phyloP scores from a whole-genome alignment of 2,329 filamentous ascomycete species.

The Colletotrichum tanaceti region DNA sequence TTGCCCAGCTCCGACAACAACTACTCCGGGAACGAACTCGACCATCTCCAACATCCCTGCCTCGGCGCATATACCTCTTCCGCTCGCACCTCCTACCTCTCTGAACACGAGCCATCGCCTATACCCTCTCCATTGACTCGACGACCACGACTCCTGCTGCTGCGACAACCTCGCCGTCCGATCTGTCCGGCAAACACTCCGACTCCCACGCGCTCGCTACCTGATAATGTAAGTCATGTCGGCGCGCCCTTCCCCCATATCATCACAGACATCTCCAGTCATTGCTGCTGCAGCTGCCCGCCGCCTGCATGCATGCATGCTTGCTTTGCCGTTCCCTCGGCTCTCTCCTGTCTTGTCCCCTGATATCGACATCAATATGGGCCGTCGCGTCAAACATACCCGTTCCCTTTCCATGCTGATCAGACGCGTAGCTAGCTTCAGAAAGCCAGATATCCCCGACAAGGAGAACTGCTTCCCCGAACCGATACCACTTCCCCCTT shows the following conservation, averaged over 20 bases:
- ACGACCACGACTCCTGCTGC: slow-evolving; percentile 15
- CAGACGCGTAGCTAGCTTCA: slow-evolving; percentile 33
- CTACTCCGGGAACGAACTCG: not conserved
- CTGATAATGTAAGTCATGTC: slow-evolving; percentile 24
- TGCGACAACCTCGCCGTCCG: slow-evolving; percentile 30
- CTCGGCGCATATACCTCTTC: not conserved
- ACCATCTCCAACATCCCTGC: not conserved
- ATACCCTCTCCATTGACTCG: slow-evolving; percentile 1
- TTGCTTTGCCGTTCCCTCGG: not conserved
- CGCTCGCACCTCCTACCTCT: slow-evolving; percentile 5
- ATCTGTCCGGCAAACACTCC: not conserved
- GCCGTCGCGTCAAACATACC: slow-evolving; percentile 31
- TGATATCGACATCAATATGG: slow-evolving; percentile 10
- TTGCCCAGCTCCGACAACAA: slow-evolving; percentile 16
- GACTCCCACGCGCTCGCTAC: not conserved
- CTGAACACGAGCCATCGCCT: not conserved
- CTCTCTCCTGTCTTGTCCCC: not conserved
- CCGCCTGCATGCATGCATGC: slow-evolving; percentile 11
- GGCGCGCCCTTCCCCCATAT: not conserved
- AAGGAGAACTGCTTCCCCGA: slow-evolving; percentile 19
- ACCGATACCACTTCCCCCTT: not conserved
- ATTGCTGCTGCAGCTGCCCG: slow-evolving; percentile 18
- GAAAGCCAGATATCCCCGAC: slow-evolving; percentile 23
- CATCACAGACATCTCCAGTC: slow-evolving; percentile 15
- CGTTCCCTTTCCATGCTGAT: slow-evolving; percentile 39